Percentiles rank a stretch among this genome's conserved stretches.
These are phyloP conservation scores for Symmetrospora coprosmae DNA, from an alignment of 768 basidiomycete species.

Conservation along the genomic window DNA sequence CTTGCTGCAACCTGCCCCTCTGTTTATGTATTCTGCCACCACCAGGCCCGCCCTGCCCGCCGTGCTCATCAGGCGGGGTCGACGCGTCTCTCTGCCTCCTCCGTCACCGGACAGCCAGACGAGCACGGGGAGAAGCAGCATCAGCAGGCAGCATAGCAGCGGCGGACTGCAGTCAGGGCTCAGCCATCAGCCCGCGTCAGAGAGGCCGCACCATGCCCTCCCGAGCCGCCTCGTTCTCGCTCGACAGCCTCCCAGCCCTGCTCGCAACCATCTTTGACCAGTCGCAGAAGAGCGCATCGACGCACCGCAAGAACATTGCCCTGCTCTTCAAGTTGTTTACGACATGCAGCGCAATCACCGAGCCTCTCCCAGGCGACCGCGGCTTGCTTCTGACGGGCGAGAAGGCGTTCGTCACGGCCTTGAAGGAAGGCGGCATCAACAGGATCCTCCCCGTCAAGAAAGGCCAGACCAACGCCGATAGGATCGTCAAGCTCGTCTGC, in stretches of 20 bases:
- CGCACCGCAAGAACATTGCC: conserved; percentile 80
- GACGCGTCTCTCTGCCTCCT: no score
- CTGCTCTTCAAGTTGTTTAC: conserved; percentile 64
- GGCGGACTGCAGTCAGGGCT: no score
- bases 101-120: no score
- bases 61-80: no score
- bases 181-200: no score
- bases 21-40: no score
- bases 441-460: conserved; percentile 62
- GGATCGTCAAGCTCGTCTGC: conserved; percentile 65
- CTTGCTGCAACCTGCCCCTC: no score
- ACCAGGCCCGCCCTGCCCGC: no score
- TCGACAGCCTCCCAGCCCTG: not conserved
- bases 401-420: conserved; percentile 54
- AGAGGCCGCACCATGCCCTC: not conserved
- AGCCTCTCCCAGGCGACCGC: conserved; percentile 32
- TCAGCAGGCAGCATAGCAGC: no score
- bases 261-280: conserved; percentile 59
- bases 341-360: conserved; percentile 47
- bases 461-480: conserved; percentile 58
- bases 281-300: conserved; percentile 55
- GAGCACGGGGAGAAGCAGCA: no score
- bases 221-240: not conserved
- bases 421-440: conserved; percentile 47
- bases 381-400: conserved; percentile 55